Percentiles rank a stretch among this genome's conserved stretches.
Evolutionary conservation across 192 early-diverging fungal genomes (phyloP).

Genomic region (Coemansia sp.): DNA sequence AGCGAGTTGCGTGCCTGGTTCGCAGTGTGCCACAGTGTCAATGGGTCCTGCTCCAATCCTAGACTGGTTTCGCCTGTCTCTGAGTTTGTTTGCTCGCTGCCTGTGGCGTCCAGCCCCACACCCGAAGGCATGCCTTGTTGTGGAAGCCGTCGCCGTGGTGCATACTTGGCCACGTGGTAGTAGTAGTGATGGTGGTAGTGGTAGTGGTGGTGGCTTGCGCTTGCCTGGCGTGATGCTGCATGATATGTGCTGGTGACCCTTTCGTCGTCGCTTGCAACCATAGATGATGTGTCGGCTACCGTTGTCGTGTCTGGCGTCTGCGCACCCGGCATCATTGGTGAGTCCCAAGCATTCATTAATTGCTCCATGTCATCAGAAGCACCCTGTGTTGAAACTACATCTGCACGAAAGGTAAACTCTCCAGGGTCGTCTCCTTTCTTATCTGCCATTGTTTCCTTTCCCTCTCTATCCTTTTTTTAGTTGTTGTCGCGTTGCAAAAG

Average conservation of each 20-base stretch:
- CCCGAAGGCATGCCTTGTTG: neutral
- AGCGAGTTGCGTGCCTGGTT: slow-evolving; percentile 1
- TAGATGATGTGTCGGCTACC: slow-evolving; percentile 9
- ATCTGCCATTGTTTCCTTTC: neutral
- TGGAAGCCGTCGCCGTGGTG: slow-evolving; percentile 17
- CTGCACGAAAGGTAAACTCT: slow-evolving; percentile 14
- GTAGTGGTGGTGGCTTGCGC: slow-evolving; percentile 23
- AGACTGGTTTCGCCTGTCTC: neutral
- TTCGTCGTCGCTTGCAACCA: slow-evolving; percentile 10
- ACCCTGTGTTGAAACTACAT: neutral
- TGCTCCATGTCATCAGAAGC: slow-evolving; percentile 7
- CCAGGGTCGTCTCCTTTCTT: neutral
- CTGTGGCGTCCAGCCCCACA: neutral
- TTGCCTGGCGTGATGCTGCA: neutral
- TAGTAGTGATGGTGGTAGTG: slow-evolving; percentile 40
- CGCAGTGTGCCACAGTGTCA: slow-evolving; percentile 36
- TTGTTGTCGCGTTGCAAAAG: neutral
- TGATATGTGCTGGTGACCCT: slow-evolving; percentile 2
- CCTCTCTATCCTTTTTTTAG: neutral
- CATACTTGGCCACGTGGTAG: slow-evolving; percentile 16
- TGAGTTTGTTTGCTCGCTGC: neutral
- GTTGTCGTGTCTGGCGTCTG: slow-evolving; percentile 16
- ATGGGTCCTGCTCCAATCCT: slow-evolving; percentile 19
- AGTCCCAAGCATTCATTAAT: slow-evolving; percentile 22
- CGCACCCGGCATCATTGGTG: slow-evolving; percentile 3